Conservation (phyloP, 345 rosid genomes). For the Turritis glabra region DNA sequence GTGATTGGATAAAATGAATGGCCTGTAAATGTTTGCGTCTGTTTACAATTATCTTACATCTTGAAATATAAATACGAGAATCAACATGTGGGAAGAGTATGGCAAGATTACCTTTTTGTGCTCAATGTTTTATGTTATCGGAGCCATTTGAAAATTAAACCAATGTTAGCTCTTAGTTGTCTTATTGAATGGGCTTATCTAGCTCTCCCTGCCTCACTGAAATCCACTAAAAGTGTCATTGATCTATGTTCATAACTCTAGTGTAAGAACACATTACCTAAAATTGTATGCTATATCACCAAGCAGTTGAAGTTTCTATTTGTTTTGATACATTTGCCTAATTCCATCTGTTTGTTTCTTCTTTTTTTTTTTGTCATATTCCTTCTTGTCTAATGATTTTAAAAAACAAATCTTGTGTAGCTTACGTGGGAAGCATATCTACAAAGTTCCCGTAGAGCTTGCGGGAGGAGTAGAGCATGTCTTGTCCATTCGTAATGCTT, state of each 20-base stretch:
- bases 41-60: too few species aligned
- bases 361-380: constrained; percentile 24
- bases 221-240: constrained; percentile 8
- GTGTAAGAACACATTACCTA: constrained; percentile 1
- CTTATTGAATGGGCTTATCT: background rate
- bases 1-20: constrained; percentile 13
- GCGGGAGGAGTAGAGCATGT: constrained; percentile 74
- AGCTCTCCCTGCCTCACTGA: constrained; percentile 9
- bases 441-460: constrained; percentile 66
- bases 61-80: background rate
- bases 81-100: background rate
- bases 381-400: constrained; percentile 24
- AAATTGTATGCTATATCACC: constrained; percentile 4
- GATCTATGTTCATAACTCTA: background rate
- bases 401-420: constrained; percentile 36
- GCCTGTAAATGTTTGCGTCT: too few species aligned
- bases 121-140: constrained; percentile 19
- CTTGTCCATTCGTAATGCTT: constrained; percentile 71
- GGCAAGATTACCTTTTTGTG: constrained; percentile 12
- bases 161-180: background rate
- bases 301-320: constrained; percentile 9
- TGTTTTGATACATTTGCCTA: constrained; percentile 16
- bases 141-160: constrained; percentile 5
- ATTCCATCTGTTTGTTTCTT: constrained; percentile 14
- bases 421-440: constrained; percentile 80